These are phyloP conservation scores for Paramecium primaurelia DNA, from an alignment of 73 alveolate species.

Conservation along the genomic window DNA sequence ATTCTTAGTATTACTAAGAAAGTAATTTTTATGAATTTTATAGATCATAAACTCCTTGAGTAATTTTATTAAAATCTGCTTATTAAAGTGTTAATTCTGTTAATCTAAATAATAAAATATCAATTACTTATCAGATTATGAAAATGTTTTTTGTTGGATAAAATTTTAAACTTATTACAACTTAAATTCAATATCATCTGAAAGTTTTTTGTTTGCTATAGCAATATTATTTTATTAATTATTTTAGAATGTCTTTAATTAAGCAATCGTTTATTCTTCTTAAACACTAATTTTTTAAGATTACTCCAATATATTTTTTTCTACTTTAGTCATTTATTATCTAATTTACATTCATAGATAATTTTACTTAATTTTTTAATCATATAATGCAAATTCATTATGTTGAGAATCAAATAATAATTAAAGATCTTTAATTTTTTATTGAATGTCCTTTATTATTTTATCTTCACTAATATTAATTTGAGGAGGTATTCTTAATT, in stretches of 20 bases:
- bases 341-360: background rate
- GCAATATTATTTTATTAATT: background rate
- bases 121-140: background rate
- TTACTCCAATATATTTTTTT: background rate
- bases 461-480: background rate
- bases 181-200: background rate
- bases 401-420: background rate
- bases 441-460: background rate
- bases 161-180: background rate
- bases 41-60: background rate
- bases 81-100: background rate
- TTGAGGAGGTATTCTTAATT: background rate
- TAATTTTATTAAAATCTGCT: background rate
- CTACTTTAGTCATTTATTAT: background rate
- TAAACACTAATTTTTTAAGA: background rate
- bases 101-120: background rate
- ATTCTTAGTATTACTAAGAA: background rate
- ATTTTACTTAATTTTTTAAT: background rate
- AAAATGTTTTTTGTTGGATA: background rate
- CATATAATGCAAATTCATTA: background rate
- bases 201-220: background rate
- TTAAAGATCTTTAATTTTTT: background rate
- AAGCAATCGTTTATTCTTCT: background rate
- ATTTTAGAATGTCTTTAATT: background rate
- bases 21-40: background rate